Evolutionary conservation across 2,329 filamentous ascomycete species (phyloP), one percentile per base, ranked within the genome.

Genomic region (Hymenoscyphus repandus): DNA sequence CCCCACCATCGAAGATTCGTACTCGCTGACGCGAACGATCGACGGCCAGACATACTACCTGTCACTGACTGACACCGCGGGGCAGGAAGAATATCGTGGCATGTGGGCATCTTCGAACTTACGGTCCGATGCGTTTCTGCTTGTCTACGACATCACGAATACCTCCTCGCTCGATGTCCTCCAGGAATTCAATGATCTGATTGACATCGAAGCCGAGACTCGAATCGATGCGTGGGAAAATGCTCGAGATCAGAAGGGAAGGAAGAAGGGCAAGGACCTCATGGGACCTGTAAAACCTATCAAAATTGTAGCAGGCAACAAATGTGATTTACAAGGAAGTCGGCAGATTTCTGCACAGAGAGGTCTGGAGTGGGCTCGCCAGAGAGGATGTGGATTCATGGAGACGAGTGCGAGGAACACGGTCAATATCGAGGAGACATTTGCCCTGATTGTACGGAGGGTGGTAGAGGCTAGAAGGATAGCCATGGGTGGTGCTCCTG

Each of bases 341-440:
- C 73, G 88, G 44, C 77, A 83, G 66, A 82, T 93, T 7, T 72
- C 79, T n/a, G 86, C 86, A 6, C 77, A 82, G 38, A 72, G 79
- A 50, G 88, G 88, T 0, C 72, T 92, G 39, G 86, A 90, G 60
- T 93, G 88, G 88, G 86, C 88, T 45, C 74, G 86, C 54, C 74
- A 73, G 53, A 75, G 79, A 49, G 82, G 82, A 39, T 92, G 87
- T 69, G 88, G 88, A 36, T 93, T 93, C 71, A 93, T 93, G 88
- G 88, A 93, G 78, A 93, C 88, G 55, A 90, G 85, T 63, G 88
- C 88, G 4, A 74, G 88, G 49, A 80, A 90, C 62, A 87, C 90
- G 74, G 88, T 93, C 58, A 93, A 93, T 66, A 89, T 93, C 55
- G 88, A 93, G 68, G 88, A 93, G 77, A 92, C 88, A 0, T 93